Base-by-base conservation (phyloP, 768 basidiomycete genomes). In the Nidularia pulvinata region DNA sequence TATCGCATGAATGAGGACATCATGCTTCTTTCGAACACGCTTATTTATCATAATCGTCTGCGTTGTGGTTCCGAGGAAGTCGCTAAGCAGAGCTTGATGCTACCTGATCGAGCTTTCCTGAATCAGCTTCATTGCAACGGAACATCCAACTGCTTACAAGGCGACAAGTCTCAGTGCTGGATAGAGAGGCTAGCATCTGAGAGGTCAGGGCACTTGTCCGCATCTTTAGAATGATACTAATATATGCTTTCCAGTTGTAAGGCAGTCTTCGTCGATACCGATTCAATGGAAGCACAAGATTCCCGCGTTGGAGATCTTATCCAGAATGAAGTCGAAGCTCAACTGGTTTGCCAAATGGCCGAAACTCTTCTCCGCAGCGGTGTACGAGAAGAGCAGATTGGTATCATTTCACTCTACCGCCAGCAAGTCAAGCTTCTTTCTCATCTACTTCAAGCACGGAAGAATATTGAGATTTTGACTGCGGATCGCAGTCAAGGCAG, bases 1-100 rank as follows among this genome's bases (percentile, higher is more conserved):
- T 99, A 98, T 65, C 81, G 97, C 45, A 98, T 98, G 97, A 98
- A 96, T 68, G 83, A 83, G 52, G 94, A 96, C 56, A 97, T 98
- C 65, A 98, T 98, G 95, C 65, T 81, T 7, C 74, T 98, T 7
- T 92, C 91, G 1, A 98, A 98, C 67, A 78, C 76, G 52, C 84
- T 98, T 46, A 86, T 98, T 7, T 98, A 98, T 61, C 74, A 80
- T 7, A 82, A 88, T 54, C 79, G 87, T 16, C 76, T 98, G 42
- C 77, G 73, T 46, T 96, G 94, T 64, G 97, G 96, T 4, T 87
- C 82, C 7, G 83, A 85, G 46, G 71, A 73, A 14, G 84, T 96
- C 9, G 90, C 91, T 33, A 72, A 76, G 39, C 78, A 77, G 59
- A 73, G 65, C 16, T 67, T 98, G 51, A 61, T 62, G 1, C 62